A percentile compares a stretch with the other conserved stretches of the same genome.
Evolutionary conservation across 1,284 basidiomycete genomes (phyloP).

Genomic region (Trichosporon coremiiforme): DNA sequence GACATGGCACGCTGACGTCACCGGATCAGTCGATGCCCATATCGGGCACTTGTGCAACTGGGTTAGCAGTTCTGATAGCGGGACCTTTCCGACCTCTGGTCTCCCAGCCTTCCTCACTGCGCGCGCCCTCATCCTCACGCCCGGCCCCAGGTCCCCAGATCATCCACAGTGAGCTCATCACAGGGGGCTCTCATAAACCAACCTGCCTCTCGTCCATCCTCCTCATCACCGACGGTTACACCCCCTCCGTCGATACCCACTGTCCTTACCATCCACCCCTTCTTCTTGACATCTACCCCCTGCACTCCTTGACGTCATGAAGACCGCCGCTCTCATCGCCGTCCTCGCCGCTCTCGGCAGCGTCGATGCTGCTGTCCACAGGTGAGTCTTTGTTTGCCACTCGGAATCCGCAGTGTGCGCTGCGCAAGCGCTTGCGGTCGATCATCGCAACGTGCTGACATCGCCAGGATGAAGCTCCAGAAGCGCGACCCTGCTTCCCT

Average conservation of each 20-base stretch:
- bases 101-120: not conserved
- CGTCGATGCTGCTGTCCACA: slow-evolving; percentile 50
- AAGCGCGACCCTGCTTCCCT: slow-evolving; percentile 65
- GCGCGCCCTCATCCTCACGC: not conserved
- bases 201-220: not conserved
- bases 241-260: not conserved
- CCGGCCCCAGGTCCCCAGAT: not conserved
- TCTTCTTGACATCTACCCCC: slow-evolving; percentile 16
- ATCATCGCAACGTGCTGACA: not conserved
- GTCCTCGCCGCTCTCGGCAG: slow-evolving; percentile 65
- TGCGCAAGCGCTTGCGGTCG: slow-evolving; percentile 46
- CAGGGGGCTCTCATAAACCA: not conserved
- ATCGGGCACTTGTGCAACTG: not conserved
- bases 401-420: slow-evolving; percentile 21
- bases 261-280: slow-evolving; percentile 26
- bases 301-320: slow-evolving; percentile 61
- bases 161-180: not conserved
- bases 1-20: slow-evolving; percentile 11
- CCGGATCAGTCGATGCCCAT: slow-evolving; percentile 4
- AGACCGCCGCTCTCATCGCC: slow-evolving; percentile 66
- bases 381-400: slow-evolving; percentile 40
- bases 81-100: not conserved
- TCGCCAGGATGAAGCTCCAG: slow-evolving; percentile 74
- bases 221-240: slow-evolving; percentile 18
- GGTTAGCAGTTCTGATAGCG: not conserved